Evolutionary conservation across 1,284 basidiomycete genomes (phyloP), one percentile per base, ranked within the genome.

Genomic region (Entoloma clypeatum): DNA sequence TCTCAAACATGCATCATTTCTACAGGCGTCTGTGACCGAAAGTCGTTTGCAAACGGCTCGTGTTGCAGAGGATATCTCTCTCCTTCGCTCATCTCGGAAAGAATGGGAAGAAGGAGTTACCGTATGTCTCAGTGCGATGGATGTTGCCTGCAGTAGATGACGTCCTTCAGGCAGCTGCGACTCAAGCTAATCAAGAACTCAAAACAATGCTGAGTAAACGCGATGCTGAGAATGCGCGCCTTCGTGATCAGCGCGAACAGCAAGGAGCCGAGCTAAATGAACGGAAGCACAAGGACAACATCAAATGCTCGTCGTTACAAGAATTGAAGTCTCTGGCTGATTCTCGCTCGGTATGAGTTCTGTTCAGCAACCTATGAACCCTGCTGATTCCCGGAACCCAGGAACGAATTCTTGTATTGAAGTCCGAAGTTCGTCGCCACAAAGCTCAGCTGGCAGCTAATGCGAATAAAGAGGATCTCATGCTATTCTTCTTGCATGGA

Each of bases 231-330:
- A 75, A 83, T 44, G 68, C 74, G 11, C 79, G 93, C 32, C 69
- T 96, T 23, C 79, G 93, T 18, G 85, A 86, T 35, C 75, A 85
- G 50, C 79, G 92, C 26, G 92, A 96, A 55, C 86, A 91, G 47
- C 68, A 77, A 32, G 64, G 67, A 9, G 77, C 83, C 2, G 90
- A 95, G 54, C 56, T 92, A 25, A 64, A 72, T 25, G 89, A 93
- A 57, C 74, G 84, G 41, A 82, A 78, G 57, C 74, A 79, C 18
- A 78, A 75, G 48, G 87, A 92, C 27, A 61, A 63, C 30, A 68
- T 80, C 40, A 86, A 82, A 58, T 55, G 74, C 30, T 68, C 76
- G n/a, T 80, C 81, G 11, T 58, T 78, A 4, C 77, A 86, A 30
- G 86, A 94, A 57, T 71, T 85, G 43, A 85, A 86, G 56, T 71